These are phyloP conservation scores for Musa itinerans DNA, from an alignment of 176 grass and related monocot species.

Conservation along the genomic window DNA sequence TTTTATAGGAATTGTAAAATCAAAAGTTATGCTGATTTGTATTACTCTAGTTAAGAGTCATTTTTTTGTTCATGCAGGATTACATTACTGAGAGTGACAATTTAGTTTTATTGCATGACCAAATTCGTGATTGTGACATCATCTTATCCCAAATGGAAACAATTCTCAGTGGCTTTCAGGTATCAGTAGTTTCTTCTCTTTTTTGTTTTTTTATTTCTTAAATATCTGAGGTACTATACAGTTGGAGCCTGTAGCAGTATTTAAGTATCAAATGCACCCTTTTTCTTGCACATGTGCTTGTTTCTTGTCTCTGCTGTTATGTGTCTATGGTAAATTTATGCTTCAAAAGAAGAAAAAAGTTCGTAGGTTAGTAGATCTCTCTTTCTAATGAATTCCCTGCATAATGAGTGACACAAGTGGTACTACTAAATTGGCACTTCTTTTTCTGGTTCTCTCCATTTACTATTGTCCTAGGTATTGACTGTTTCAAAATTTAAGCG, in stretches of 20 bases:
- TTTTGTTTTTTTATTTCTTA: conserved; percentile 6
- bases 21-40: background rate
- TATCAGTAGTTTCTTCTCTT: conserved; percentile 34
- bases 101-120: conserved; percentile 77
- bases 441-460: background rate
- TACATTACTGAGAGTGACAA: conserved; percentile 97
- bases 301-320: background rate
- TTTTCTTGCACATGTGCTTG: background rate
- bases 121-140: conserved; percentile 89
- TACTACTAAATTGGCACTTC: background rate
- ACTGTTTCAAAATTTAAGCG: too few species aligned
- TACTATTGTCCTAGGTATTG: background rate
- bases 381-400: background rate
- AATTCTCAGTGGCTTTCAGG: conserved; percentile 92
- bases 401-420: too few species aligned
- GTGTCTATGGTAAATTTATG: background rate
- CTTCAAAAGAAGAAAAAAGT: background rate
- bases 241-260: background rate
- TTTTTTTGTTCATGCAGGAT: conserved; percentile 49
- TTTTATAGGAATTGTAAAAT: too few species aligned
- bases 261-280: background rate
- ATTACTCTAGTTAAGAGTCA: background rate
- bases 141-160: conserved; percentile 97
- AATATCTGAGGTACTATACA: background rate
- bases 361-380: background rate